Evolutionary conservation across 768 basidiomycete species (phyloP).

Genomic region (Boletus vinaceobasis): DNA sequence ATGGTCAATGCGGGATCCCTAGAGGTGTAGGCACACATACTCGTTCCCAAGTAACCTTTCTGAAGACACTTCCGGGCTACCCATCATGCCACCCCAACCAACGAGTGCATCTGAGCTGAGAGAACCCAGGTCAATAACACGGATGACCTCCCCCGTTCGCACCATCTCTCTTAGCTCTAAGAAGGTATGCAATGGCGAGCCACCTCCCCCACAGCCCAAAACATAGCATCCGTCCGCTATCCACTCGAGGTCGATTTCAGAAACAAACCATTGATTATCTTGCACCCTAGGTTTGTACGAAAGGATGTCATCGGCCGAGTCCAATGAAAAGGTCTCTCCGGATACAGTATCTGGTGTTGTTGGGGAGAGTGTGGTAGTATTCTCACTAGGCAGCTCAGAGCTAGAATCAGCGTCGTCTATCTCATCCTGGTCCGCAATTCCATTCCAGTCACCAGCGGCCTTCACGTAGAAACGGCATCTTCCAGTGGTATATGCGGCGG

Average conservation of each 20-base stretch:
- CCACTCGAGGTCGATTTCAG: constrained; percentile 51
- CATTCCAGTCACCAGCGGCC: constrained; percentile 53
- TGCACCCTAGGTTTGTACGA: constrained; percentile 39
- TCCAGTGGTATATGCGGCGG: constrained; percentile 35
- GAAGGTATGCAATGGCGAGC: constrained; percentile 51
- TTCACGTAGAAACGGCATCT: constrained; percentile 50
- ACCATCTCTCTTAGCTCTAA: constrained; percentile 51
- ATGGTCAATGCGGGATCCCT: not conserved
- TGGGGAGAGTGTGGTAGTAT: not conserved
- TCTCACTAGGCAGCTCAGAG: constrained; percentile 1
- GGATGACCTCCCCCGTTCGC: constrained; percentile 44
- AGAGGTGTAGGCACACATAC: constrained; percentile 15
- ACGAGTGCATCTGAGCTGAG: constrained; percentile 42
- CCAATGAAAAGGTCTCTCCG: constrained; percentile 13
- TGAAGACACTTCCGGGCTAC: constrained; percentile 38
- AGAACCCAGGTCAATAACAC: constrained; percentile 43
- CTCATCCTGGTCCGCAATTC: constrained; percentile 20
- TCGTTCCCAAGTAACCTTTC: constrained; percentile 39
- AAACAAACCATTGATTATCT: constrained; percentile 42
- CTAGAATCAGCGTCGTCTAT: constrained; percentile 13
- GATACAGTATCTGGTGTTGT: constrained; percentile 3
- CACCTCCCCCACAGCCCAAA: constrained; percentile 63
- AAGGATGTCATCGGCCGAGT: constrained; percentile 25
- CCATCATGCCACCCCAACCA: constrained; percentile 41
- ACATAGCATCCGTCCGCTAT: constrained; percentile 62